Percentiles rank a stretch among this genome's conserved stretches.
These are phyloP conservation scores for Trichoderma atrobrunneum DNA, from an alignment of 2,329 filamentous ascomycete genomes.

Conservation along the genomic window DNA sequence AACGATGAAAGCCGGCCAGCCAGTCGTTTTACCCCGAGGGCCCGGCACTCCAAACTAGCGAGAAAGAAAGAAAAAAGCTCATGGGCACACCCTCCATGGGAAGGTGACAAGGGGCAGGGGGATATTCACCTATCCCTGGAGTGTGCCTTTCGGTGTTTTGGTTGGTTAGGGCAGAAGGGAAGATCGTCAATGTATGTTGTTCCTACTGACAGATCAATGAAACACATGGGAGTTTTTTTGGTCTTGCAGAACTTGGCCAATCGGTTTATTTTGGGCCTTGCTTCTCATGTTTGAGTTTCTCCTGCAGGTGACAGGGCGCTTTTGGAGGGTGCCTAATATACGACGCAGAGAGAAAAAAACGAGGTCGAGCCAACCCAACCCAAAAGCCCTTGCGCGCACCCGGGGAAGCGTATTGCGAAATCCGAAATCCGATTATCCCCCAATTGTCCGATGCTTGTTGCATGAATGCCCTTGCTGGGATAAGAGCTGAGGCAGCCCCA, in stretches of 20 bases:
- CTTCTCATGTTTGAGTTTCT: neutral
- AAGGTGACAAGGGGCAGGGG: neutral
- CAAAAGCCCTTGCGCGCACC: neutral
- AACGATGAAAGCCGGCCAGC: neutral
- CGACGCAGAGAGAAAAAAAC: neutral
- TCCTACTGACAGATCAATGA: neutral
- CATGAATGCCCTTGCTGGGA: neutral
- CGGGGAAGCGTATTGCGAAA: neutral
- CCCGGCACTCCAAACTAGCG: neutral
- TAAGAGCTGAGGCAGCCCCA: neutral
- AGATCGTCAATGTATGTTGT: neutral
- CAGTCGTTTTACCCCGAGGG: conserved; percentile 1
- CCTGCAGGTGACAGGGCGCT: neutral
- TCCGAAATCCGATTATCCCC: neutral
- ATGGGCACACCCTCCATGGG: neutral
- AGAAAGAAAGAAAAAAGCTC: neutral
- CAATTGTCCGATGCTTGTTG: neutral
- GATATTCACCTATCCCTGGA: neutral
- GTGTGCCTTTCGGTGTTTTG: neutral
- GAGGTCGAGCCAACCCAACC: neutral
- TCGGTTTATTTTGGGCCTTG: neutral
- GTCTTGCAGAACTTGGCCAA: neutral
- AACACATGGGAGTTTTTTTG: neutral
- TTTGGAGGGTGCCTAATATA: neutral
- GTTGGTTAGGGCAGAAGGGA: neutral